Evolutionary conservation across 2,329 filamentous ascomycete species (phyloP).

Genomic region (Chalaropsis thielavioides): DNA sequence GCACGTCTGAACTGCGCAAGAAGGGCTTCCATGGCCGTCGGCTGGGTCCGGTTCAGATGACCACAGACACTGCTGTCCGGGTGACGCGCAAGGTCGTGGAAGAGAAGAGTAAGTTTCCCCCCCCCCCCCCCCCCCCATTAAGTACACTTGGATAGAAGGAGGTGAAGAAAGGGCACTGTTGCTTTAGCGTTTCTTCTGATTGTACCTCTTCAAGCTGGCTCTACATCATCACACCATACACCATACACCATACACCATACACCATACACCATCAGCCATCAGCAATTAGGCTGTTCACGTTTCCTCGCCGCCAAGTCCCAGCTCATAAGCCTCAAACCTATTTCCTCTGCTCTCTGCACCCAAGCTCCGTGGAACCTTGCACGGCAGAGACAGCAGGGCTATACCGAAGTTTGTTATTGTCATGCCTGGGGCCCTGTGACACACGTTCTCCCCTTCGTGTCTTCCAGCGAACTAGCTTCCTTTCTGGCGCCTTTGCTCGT

Average conservation of each 20-base stretch:
- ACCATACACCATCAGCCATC: background rate
- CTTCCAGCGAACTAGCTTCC: background rate
- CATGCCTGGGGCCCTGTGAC: background rate
- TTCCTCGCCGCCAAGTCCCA: background rate
- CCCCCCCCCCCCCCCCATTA: background rate
- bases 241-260: too few species aligned
- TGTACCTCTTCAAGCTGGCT: background rate
- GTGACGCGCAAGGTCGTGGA: slow-evolving; percentile 84
- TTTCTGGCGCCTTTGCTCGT: background rate
- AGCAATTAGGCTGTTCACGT: background rate
- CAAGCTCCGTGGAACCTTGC: background rate
- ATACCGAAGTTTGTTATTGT: background rate
- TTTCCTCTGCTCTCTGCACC: background rate
- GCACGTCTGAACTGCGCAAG: slow-evolving; percentile 86
- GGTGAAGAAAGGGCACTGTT: background rate
- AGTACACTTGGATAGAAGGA: background rate
- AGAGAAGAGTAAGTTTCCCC: slow-evolving; percentile 47
- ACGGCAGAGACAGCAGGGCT: slow-evolving; percentile 4
- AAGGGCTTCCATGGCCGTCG: slow-evolving; percentile 83
- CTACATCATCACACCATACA: background rate
- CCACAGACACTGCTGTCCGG: slow-evolving; percentile 89
- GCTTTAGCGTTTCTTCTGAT: background rate
- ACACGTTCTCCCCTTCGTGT: background rate
- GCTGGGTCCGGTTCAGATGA: slow-evolving; percentile 91
- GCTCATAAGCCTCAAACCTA: background rate